A percentile compares a stretch with the other conserved stretches of the same genome.
These are phyloP conservation scores for Boletus reticulatus DNA, from an alignment of 768 basidiomycete genomes.

Conservation along the genomic window DNA sequence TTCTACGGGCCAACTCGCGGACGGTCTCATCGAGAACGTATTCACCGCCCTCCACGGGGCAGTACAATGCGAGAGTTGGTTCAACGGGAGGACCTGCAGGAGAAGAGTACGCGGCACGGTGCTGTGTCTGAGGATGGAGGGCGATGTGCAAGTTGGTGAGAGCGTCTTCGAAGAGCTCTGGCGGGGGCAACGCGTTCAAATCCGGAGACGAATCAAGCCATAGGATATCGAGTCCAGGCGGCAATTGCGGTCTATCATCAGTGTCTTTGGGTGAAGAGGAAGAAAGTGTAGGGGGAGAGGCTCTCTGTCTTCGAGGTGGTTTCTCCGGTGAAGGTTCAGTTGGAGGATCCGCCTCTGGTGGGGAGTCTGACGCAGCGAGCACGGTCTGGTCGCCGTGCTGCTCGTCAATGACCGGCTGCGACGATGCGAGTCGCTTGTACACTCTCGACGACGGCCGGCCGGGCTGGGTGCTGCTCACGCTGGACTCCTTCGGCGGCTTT, in stretches of 20 bases:
- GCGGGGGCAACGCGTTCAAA: conserved; percentile 53
- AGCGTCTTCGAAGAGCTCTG: conserved; percentile 73
- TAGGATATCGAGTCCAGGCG: conserved; percentile 58
- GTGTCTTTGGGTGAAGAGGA: conserved; percentile 15
- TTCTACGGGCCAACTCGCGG: conserved; percentile 67
- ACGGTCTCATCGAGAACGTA: conserved; percentile 80
- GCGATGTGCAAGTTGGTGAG: conserved; percentile 74
- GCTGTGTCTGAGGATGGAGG: conserved; percentile 80
- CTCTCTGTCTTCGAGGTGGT: conserved; percentile 19
- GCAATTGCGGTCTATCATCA: conserved; percentile 45
- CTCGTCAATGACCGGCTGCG: conserved; percentile 17
- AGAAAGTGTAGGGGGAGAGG: background rate
- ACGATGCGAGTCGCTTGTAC: conserved; percentile 24
- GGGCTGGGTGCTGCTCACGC: conserved; percentile 4
- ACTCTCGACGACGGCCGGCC: conserved; percentile 16
- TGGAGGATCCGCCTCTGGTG: conserved; percentile 25
- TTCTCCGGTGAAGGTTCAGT: conserved; percentile 23
- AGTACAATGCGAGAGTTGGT: conserved; percentile 83
- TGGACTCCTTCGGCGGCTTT: conserved; percentile 21
- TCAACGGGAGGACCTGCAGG: conserved; percentile 56
- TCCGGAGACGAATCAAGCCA: conserved; percentile 44
- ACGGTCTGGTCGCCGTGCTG: conserved; percentile 9
- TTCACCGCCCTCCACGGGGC: conserved; percentile 80
- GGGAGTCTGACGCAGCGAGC: conserved; percentile 18
- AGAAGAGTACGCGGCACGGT: conserved; percentile 61